phyloP scores from a whole-genome alignment of 371 early-diverging fungal species.

The Mucor saturninus region DNA sequence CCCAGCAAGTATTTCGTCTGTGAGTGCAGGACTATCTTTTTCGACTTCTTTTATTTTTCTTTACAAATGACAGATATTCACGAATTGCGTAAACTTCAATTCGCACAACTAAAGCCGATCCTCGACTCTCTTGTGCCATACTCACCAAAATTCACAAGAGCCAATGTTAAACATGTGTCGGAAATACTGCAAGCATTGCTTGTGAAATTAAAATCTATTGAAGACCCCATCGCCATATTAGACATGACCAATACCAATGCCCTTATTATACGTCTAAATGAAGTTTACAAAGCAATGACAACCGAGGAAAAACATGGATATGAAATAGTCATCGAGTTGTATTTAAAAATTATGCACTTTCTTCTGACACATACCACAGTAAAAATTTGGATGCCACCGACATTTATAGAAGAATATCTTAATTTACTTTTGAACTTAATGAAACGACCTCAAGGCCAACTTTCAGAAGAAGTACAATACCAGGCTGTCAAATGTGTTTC shows the following conservation, averaged over 20 bases:
- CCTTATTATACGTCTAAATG: conserved; percentile 4
- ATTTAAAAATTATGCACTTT: conserved; percentile 23
- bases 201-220: background rate
- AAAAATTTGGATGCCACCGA: conserved; percentile 1
- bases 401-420: conserved; percentile 13
- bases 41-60: conserved; percentile 1
- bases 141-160: background rate
- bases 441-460: background rate
- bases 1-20: no score
- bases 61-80: conserved; percentile 8
- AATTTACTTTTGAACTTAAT: conserved; percentile 11
- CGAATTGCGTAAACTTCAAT: background rate
- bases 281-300: conserved; percentile 6
- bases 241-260: background rate
- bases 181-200: background rate
- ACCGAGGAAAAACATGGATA: background rate
- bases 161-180: background rate
- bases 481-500: conserved; percentile 42
- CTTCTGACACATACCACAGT: conserved; percentile 20
- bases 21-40: no score
- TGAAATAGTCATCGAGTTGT: conserved; percentile 15
- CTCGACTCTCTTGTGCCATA: background rate
- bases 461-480: conserved; percentile 43
- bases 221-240: conserved; percentile 3
- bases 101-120: conserved; percentile 5